phyloP scores from a whole-genome alignment of 495 filamentous ascomycete species.

The Talaromyces borbonicus region DNA sequence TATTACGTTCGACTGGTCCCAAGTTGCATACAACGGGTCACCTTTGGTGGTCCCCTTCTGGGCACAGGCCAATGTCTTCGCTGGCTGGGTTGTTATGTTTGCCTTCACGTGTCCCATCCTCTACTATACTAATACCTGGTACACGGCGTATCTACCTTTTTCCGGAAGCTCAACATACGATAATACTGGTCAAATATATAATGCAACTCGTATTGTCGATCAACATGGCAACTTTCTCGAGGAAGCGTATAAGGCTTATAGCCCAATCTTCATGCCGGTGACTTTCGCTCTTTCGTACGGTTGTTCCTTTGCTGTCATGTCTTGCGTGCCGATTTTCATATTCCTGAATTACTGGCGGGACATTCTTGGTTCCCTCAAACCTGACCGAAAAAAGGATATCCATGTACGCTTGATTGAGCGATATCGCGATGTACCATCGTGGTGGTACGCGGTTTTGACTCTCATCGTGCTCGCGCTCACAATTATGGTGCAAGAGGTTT shows the following conservation, averaged over 20 bases:
- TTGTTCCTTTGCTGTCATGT: slow-evolving; percentile 71
- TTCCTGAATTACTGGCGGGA: slow-evolving; percentile 20
- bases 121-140: slow-evolving; percentile 64
- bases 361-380: slow-evolving; percentile 19
- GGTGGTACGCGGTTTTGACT: slow-evolving; percentile 67
- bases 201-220: slow-evolving; percentile 70
- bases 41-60: slow-evolving; percentile 78
- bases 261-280: slow-evolving; percentile 72
- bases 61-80: slow-evolving; percentile 80
- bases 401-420: slow-evolving; percentile 65
- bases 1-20: slow-evolving; percentile 84
- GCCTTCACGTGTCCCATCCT: slow-evolving; percentile 72
- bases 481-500: slow-evolving; percentile 75
- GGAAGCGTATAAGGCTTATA: slow-evolving; percentile 65
- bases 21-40: slow-evolving; percentile 82
- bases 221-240: slow-evolving; percentile 63
- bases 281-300: slow-evolving; percentile 76
- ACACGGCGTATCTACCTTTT: slow-evolving; percentile 69
- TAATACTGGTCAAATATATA: slow-evolving; percentile 67
- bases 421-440: slow-evolving; percentile 64
- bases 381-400: slow-evolving; percentile 50
- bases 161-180: slow-evolving; percentile 66
- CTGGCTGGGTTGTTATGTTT: slow-evolving; percentile 70
- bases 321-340: slow-evolving; percentile 36
- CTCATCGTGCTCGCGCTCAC: slow-evolving; percentile 60